Evolutionary conservation across 2,329 filamentous ascomycete species (phyloP).

Genomic region (Exophiala viscosa): DNA sequence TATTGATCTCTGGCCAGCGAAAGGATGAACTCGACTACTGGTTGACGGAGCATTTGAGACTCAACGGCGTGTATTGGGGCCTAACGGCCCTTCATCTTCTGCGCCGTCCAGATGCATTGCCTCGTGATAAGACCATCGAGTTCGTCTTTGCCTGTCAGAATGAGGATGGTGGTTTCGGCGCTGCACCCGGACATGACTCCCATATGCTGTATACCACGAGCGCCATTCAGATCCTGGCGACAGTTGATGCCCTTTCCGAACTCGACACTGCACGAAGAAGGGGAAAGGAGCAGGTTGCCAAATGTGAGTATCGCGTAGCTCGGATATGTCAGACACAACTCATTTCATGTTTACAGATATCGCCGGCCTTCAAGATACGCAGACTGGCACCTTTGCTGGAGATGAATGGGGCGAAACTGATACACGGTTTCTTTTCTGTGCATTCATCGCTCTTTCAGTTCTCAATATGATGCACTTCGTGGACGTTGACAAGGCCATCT

Average conservation of each 20-base stretch:
- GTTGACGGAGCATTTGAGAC: conserved; percentile 91
- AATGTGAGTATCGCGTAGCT: conserved; percentile 61
- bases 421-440: conserved; percentile 88
- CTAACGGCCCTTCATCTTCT: conserved; percentile 84
- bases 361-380: conserved; percentile 71
- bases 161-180: conserved; percentile 84
- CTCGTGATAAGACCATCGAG: conserved; percentile 74
- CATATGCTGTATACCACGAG: conserved; percentile 96
- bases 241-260: conserved; percentile 77
- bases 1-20: conserved; percentile 54
- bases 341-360: conserved; percentile 55
- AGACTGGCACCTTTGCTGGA: conserved; percentile 83
- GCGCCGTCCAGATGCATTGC: conserved; percentile 73
- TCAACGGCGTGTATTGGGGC: conserved; percentile 97
- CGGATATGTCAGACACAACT: background rate
- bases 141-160: conserved; percentile 96
- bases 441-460: conserved; percentile 83
- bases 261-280: conserved; percentile 71
- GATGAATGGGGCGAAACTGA: conserved; percentile 97
- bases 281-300: conserved; percentile 69
- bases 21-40: conserved; percentile 97
- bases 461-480: conserved; percentile 69
- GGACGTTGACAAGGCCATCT: conserved; percentile 74
- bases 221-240: conserved; percentile 87
- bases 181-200: conserved; percentile 88